phyloP scores from a whole-genome alignment of 345 rosid genomes.

The Carallia pectinifolia region DNA sequence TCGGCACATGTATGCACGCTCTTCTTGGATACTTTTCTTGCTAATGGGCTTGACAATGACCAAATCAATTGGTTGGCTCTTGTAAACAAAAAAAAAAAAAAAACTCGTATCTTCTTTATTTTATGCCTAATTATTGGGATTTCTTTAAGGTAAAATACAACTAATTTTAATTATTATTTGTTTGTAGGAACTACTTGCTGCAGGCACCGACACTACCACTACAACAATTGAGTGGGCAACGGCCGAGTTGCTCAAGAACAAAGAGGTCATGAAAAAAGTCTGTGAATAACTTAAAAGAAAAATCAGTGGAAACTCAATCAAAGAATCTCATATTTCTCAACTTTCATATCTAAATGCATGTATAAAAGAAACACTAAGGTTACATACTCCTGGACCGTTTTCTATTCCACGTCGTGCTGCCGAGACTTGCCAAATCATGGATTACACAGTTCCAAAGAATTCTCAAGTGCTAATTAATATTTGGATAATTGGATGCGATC shows the following conservation, averaged over 20 bases:
- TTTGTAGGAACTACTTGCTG: constrained; percentile 9
- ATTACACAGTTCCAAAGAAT: constrained; percentile 15
- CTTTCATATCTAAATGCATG: constrained; percentile 16
- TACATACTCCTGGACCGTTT: constrained; percentile 20
- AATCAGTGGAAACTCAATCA: not conserved
- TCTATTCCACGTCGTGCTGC: constrained; percentile 9
- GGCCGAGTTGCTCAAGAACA: constrained; percentile 12
- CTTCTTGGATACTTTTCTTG: constrained; percentile 18
- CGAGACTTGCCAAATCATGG: constrained; percentile 20
- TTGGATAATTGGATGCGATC: constrained; percentile 21
- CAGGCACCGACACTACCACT: constrained; percentile 11
- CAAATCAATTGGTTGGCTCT: constrained; percentile 17
- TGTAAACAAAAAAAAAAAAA: not conserved
- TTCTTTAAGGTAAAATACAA: not conserved
- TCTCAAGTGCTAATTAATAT: constrained; percentile 16
- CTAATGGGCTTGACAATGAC: constrained; percentile 13
- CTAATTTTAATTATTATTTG: not conserved
- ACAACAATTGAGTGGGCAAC: constrained; percentile 14
- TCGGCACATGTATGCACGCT: no score
- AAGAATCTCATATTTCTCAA: constrained; percentile 1
- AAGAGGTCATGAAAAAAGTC: not conserved
- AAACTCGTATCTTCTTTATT: not conserved
- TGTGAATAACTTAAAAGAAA: constrained; percentile 4
- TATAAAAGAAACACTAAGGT: constrained; percentile 19
- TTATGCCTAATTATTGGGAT: not conserved